A percentile compares a stretch with the other conserved stretches of the same genome.
phyloP scores from a whole-genome alignment of 2,329 filamentous ascomycete species.

The Pseudogymnoascus sp. region DNA sequence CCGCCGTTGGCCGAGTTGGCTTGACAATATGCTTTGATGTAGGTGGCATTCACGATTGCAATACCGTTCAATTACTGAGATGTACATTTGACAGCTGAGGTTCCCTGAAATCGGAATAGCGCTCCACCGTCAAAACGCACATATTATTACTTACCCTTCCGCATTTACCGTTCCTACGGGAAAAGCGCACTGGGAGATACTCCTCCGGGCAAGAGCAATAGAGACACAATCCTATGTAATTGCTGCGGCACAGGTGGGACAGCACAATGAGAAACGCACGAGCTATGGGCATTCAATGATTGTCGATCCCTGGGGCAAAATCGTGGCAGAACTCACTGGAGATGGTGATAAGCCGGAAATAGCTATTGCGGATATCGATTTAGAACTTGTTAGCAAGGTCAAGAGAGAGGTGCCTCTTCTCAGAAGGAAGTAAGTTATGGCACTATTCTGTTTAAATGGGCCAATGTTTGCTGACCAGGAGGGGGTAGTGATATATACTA shows the following conservation, averaged over 20 bases:
- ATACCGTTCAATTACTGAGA: not conserved
- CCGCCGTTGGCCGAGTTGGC: constrained; percentile 66
- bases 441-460: not conserved
- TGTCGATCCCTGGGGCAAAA: constrained; percentile 77
- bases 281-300: constrained; percentile 86
- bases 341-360: constrained; percentile 37
- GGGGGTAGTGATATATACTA: not conserved
- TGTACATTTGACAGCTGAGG: constrained; percentile 44
- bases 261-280: constrained; percentile 64
- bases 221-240: constrained; percentile 85
- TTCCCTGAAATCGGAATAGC: constrained; percentile 70
- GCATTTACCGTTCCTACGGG: constrained; percentile 88
- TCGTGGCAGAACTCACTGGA: constrained; percentile 59
- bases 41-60: constrained; percentile 20
- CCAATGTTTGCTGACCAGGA: not conserved
- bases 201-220: constrained; percentile 74
- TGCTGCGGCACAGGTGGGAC: constrained; percentile 74
- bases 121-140: constrained; percentile 58
- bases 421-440: constrained; percentile 37
- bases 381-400: constrained; percentile 43
- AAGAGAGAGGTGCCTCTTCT: constrained; percentile 50
- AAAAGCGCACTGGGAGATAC: constrained; percentile 73
- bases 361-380: constrained; percentile 46
- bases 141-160: constrained; percentile 78
- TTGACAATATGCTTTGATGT: constrained; percentile 83